Conservation (phyloP, 2,329 filamentous ascomycete genomes). For the Pyrenochaeta sp. region DNA sequence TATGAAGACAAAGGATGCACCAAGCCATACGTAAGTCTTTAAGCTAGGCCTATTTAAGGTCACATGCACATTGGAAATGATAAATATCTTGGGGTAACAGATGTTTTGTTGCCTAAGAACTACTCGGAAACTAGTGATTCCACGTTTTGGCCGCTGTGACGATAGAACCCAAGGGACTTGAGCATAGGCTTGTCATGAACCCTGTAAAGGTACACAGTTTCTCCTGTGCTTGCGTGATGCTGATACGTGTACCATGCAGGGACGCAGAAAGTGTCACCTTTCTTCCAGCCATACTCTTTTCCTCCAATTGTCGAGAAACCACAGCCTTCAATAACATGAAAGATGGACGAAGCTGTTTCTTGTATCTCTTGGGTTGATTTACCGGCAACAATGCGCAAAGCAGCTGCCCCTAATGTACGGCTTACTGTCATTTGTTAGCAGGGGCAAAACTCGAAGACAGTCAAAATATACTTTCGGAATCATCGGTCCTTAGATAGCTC, state of each 20-base stretch:
- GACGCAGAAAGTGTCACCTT: constrained; percentile 63
- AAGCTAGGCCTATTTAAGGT: too few species aligned
- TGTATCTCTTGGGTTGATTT: constrained; percentile 47
- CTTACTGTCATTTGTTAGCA: constrained; percentile 48
- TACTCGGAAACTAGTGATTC: constrained; percentile 47
- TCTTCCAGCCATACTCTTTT: constrained; percentile 53
- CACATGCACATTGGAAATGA: not conserved
- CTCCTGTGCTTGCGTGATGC: constrained; percentile 51
- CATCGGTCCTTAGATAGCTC: constrained; percentile 47
- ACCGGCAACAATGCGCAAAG: constrained; percentile 53
- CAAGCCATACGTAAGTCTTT: too few species aligned
- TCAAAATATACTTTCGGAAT: constrained; percentile 39
- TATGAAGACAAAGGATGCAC: too few species aligned
- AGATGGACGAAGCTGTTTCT: constrained; percentile 62
- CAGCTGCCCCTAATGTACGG: constrained; percentile 57
- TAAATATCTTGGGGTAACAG: not conserved
- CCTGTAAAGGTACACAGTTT: constrained; percentile 59
- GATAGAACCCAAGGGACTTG: constrained; percentile 59
- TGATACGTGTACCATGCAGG: constrained; percentile 61
- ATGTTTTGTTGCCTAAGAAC: not conserved
- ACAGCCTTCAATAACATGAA: constrained; percentile 60
- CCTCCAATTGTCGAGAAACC: constrained; percentile 54
- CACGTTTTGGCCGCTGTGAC: constrained; percentile 49
- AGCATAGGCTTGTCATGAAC: constrained; percentile 66
- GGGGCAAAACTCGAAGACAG: not conserved